Evolutionary conservation across 495 filamentous ascomycete species (phyloP).

Genomic region (Xylaria palmicola): DNA sequence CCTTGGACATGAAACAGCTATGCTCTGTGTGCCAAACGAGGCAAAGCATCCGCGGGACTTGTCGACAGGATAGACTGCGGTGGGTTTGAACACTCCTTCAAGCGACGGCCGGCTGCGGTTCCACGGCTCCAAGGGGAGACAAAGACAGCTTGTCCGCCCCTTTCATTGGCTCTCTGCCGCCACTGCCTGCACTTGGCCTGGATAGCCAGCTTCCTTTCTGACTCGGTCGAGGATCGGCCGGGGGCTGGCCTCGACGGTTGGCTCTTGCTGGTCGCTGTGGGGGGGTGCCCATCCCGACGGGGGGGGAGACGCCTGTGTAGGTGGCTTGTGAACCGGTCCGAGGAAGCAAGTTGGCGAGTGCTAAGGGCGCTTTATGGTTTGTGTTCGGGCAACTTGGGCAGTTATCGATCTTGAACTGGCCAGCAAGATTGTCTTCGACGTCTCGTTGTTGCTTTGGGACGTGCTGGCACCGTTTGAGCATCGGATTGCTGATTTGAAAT

Average conservation of each 20-base stretch:
- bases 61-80: not conserved
- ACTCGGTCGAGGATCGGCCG: conserved; percentile 32
- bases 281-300: conserved; percentile 14
- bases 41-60: not conserved
- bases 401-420: not conserved
- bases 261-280: conserved; percentile 18
- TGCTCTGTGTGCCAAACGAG: too few species aligned
- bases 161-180: conserved; percentile 25
- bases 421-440: not conserved
- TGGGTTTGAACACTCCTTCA: not conserved
- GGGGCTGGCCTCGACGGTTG: conserved; percentile 16
- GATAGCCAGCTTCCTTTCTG: conserved; percentile 30
- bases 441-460: not conserved
- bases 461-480: conserved; percentile 20
- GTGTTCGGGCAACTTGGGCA: not conserved
- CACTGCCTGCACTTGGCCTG: conserved; percentile 15
- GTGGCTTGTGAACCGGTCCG: not conserved
- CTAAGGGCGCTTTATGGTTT: not conserved
- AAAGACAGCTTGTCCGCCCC: conserved; percentile 15
- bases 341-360: conserved; percentile 2
- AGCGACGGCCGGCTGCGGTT: conserved; percentile 4
- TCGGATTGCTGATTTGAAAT: conserved; percentile 18
- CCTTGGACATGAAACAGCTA: not conserved
- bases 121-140: conserved; percentile 12
- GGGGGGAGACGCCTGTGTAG: not conserved